Base-by-base conservation (phyloP, 2,329 filamentous ascomycete species). In the Neofusicoccum sp. region DNA sequence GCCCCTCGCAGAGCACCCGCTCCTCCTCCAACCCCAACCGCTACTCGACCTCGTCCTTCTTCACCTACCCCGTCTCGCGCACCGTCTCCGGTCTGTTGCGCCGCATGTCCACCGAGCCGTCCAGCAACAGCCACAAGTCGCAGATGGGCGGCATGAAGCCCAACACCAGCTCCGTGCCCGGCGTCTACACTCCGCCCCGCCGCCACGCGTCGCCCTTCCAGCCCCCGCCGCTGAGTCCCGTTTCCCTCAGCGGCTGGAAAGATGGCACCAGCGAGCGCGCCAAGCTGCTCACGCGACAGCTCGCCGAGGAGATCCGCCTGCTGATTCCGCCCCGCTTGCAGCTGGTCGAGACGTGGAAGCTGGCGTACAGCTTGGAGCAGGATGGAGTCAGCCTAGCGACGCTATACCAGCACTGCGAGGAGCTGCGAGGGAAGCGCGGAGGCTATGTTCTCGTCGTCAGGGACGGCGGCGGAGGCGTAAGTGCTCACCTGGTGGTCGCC, bases 251-350 rank as follows among this genome's bases (percentile, higher is more conserved):
- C 28, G 90, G 90, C 41, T 92, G 89, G 76, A 81, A 82, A 64
- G 78, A 81, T 1, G 83, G 82, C 69, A 92, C 89, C 3, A 79
- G 82, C 16, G 69, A 78, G 16, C 83, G 82, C 39, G 87, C 87
- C 50, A 85, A 86, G 67, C 81, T 98, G 60, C 82, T 99, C 62
- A 89, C 84, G 16, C 80, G 82, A 56, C 84, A 87, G 9, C 81
- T 98, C 34, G 95, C 94, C 2, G 95, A 98, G 78, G 95, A 98
- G 80, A 97, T 98, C 63, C 85, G 95, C 52, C 85, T 96, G 43
- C 88, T 98, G 71, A 81, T 98, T 28, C 95, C 95, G 0, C 88
- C 96, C 67, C 85, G 95, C 54, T 79, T 98, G 65, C 92, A 96
- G 76, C 87, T 99, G 48, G 86, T 89, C 65, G 93, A 97, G 69